Conservation (phyloP, 176 grass and related monocot genomes). For the Oryza coarctata region DNA sequence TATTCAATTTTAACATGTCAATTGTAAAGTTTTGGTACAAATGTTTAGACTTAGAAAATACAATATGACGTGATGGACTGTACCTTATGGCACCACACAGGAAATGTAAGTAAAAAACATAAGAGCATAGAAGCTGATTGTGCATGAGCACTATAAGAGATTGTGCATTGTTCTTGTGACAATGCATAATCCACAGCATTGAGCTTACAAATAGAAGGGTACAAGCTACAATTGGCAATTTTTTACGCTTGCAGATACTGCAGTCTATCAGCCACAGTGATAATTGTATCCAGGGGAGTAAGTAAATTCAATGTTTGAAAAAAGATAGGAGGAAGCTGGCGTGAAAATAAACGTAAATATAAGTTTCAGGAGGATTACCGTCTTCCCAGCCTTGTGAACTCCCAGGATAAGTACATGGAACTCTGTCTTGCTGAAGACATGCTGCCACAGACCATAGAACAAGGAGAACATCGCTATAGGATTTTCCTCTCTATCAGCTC, state of each 20-base stretch:
- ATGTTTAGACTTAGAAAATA: neutral
- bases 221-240: neutral
- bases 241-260: neutral
- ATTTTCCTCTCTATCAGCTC: neutral
- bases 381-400: slow-evolving; percentile 93
- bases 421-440: slow-evolving; percentile 95
- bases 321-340: neutral
- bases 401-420: slow-evolving; percentile 94
- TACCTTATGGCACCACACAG: neutral
- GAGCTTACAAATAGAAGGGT: neutral
- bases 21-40: neutral
- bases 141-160: neutral
- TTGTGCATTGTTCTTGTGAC: neutral
- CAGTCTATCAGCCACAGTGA: neutral
- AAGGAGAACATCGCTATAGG: slow-evolving; percentile 82
- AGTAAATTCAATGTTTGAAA: neutral
- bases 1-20: slow-evolving; percentile 19
- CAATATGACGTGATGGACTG: neutral
- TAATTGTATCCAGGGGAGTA: neutral
- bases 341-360: slow-evolving; percentile 19
- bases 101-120: neutral
- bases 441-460: slow-evolving; percentile 93
- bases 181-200: neutral
- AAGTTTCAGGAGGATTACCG: slow-evolving; percentile 58
- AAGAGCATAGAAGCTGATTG: neutral